These are phyloP conservation scores for Furcasterigmium sp. DNA, from an alignment of 2,329 filamentous ascomycete genomes.

Conservation along the genomic window DNA sequence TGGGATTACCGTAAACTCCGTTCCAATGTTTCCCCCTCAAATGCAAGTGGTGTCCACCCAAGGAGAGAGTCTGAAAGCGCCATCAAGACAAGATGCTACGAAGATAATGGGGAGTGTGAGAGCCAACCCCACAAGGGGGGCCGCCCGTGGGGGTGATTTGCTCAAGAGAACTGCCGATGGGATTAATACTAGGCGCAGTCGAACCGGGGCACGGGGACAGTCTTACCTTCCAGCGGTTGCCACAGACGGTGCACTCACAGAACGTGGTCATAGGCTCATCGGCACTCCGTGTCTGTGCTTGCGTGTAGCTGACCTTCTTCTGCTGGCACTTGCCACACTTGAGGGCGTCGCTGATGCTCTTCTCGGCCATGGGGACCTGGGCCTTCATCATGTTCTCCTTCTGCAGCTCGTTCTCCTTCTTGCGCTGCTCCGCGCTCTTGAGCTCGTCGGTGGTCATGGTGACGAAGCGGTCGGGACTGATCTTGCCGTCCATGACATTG, in stretches of 20 bases:
- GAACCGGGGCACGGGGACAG: slow-evolving; percentile 1
- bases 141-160: too few relatives aligned
- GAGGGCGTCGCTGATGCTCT: slow-evolving; percentile 81
- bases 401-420: slow-evolving; percentile 69
- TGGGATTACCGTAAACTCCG: not conserved
- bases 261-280: slow-evolving; percentile 89
- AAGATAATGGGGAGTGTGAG: too few relatives aligned
- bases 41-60: not conserved
- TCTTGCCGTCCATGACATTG: slow-evolving; percentile 69
- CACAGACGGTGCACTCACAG: slow-evolving; percentile 66
- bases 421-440: slow-evolving; percentile 77
- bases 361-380: slow-evolving; percentile 88
- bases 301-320: slow-evolving; percentile 91
- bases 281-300: slow-evolving; percentile 91
- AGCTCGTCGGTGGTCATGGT: slow-evolving; percentile 86
- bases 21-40: not conserved
- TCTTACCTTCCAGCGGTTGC: slow-evolving; percentile 67
- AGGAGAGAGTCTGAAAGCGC: not conserved
- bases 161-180: too few relatives aligned
- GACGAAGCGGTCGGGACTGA: slow-evolving; percentile 70
- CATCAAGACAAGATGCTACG: too few relatives aligned
- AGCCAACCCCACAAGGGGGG: too few relatives aligned
- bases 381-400: slow-evolving; percentile 96
- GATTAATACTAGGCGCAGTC: too few relatives aligned
- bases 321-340: slow-evolving; percentile 89